Evolutionary conservation across 257 asterid genomes (phyloP), one percentile per base, ranked within the genome.

Genomic region (Primulina eburnea): DNA sequence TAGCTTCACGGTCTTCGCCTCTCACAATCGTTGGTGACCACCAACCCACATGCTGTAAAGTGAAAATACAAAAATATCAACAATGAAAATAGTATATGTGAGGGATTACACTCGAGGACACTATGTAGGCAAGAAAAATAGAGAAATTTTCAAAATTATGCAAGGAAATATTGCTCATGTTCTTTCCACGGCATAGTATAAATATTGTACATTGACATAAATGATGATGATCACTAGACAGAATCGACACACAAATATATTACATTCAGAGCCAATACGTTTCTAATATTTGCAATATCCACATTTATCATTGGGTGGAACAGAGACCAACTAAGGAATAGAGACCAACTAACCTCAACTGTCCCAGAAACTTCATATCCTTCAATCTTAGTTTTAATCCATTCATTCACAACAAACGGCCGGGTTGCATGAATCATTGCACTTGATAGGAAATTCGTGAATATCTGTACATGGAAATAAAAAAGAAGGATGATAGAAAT

Each of bases 331-430:
- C 18, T 35, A 21, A 21, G 55, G n/a, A 70, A 37, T 67, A 24
- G 55, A 63, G 68, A 53, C 65, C 62, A 8, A 78, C 88, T 7
- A 64, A 94, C 98, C 99, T 94, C 99, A 80, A 94, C 99, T 59
- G 95, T 89, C 76, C 99, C 99, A 70, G 98, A 94, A 81, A 94
- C 95, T 71, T 94, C 99, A 75, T 91, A 89, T 73, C 98, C 99
- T 79, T 89, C 88, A 71, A 94, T 94, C 86, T 88, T 94, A 33
- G 98, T 91, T 78, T 91, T 97, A 79, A 94, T 94, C 99, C 98
- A 91, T 77, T 91, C 97, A 58, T 87, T 94, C 71, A 86, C 87
- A 74, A 91, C 86, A 70, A 94, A 94, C 28, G 98, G 98, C 7
- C 90, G 87, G 32, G 98, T 88, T 52, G 97, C 96, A 81, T 91